Evolutionary conservation across 2,329 filamentous ascomycete genomes (phyloP).

Genomic region (Beauveria sp.): DNA sequence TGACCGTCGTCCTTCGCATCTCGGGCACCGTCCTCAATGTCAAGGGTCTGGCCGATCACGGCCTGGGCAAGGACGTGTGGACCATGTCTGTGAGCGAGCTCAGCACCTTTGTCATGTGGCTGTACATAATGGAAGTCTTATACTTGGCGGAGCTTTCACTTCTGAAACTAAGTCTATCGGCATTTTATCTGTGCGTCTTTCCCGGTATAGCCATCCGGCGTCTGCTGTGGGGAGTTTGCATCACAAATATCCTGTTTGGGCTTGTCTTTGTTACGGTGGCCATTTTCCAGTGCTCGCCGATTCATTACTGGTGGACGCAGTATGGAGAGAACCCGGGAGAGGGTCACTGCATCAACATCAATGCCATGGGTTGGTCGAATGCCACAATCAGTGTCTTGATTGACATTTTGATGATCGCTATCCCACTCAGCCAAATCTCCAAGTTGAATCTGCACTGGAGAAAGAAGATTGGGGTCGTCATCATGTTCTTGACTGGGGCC

Average conservation of each 20-base stretch:
- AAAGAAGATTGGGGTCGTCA: slow-evolving; percentile 39
- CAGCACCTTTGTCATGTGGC: slow-evolving; percentile 33
- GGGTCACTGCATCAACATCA: slow-evolving; percentile 43
- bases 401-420: slow-evolving; percentile 43
- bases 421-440: slow-evolving; percentile 40
- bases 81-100: slow-evolving; percentile 34
- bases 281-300: slow-evolving; percentile 44
- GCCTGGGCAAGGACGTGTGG: slow-evolving; percentile 45
- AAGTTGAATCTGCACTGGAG: slow-evolving; percentile 36
- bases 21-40: slow-evolving; percentile 25
- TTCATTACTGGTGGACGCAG: slow-evolving; percentile 43
- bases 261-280: slow-evolving; percentile 33
- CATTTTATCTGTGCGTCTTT: slow-evolving; percentile 51
- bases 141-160: slow-evolving; percentile 40
- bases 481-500: slow-evolving; percentile 45
- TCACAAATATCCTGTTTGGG: slow-evolving; percentile 31
- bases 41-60: slow-evolving; percentile 27
- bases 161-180: slow-evolving; percentile 43
- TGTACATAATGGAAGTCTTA: slow-evolving; percentile 35
- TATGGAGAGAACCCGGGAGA: slow-evolving; percentile 36
- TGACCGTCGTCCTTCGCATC: slow-evolving; percentile 21
- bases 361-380: slow-evolving; percentile 41
- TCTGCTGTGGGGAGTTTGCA: slow-evolving; percentile 35
- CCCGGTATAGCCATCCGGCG: slow-evolving; percentile 29
- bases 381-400: slow-evolving; percentile 45